Evolutionary conservation across 73 alveolate species (phyloP).

Genomic region (Blepharisma japonicum): DNA sequence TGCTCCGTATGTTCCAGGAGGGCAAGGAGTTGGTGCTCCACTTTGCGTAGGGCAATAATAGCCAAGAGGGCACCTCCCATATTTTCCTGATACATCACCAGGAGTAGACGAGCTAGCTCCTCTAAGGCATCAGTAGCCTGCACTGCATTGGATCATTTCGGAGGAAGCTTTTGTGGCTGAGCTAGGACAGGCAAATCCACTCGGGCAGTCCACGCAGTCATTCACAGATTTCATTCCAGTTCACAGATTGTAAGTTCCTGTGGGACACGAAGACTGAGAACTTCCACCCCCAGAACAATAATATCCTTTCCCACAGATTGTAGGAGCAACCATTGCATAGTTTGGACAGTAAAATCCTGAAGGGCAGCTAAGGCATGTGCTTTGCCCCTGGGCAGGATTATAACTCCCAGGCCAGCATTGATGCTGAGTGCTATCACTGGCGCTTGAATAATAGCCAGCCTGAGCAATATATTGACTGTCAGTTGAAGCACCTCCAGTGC

Average conservation of each 20-base stretch:
- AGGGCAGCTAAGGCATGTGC: slow-evolving; percentile 43
- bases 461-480: slow-evolving; percentile 28
- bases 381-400: slow-evolving; percentile 26
- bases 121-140: slow-evolving; percentile 53
- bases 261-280: slow-evolving; percentile 26
- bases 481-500: slow-evolving; percentile 38
- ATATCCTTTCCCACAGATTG: background rate
- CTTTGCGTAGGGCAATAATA: slow-evolving; percentile 37
- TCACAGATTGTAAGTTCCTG: slow-evolving; percentile 48
- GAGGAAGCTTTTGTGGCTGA: slow-evolving; percentile 8
- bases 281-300: slow-evolving; percentile 4
- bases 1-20: slow-evolving; percentile 38
- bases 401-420: slow-evolving; percentile 6
- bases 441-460: slow-evolving; percentile 45
- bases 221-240: slow-evolving; percentile 27
- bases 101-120: slow-evolving; percentile 45
- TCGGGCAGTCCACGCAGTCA: slow-evolving; percentile 54
- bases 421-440: slow-evolving; percentile 11
- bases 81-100: slow-evolving; percentile 7
- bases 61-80: slow-evolving; percentile 12
- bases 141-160: slow-evolving; percentile 32
- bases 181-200: slow-evolving; percentile 46
- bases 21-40: slow-evolving; percentile 28
- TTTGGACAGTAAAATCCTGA: slow-evolving; percentile 44
- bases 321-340: background rate